Evolutionary conservation across 1,284 basidiomycete genomes (phyloP).

Genomic region (Fomitopsis betulina): DNA sequence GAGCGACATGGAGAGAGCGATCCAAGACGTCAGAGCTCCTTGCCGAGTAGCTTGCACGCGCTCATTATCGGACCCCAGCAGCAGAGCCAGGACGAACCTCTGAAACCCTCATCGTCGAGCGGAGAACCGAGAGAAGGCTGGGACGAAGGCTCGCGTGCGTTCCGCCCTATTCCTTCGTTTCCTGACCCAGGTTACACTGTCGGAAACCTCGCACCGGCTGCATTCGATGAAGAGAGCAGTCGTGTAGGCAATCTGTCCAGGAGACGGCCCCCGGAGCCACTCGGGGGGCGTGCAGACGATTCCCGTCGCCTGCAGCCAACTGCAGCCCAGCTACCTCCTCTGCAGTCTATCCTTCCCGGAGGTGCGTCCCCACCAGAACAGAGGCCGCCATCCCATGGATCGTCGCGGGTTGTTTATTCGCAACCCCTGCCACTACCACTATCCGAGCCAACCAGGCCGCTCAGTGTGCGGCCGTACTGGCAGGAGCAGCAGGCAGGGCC

Average conservation of each 20-base stretch:
- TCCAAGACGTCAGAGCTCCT: slow-evolving; percentile 33
- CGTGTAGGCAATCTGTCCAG: slow-evolving; percentile 1
- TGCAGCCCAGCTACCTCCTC: not conserved
- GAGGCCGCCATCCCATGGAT: not conserved
- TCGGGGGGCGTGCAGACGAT: not conserved
- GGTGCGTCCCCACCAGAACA: not conserved
- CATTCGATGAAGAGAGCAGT: slow-evolving; percentile 10
- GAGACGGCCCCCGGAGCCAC: slow-evolving; percentile 8
- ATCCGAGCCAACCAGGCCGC: not conserved
- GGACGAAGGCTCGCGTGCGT: not conserved
- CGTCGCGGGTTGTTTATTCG: not conserved
- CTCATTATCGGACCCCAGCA: slow-evolving; percentile 37
- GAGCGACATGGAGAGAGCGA: slow-evolving; percentile 13
- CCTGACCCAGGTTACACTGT: not conserved
- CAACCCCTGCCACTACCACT: not conserved
- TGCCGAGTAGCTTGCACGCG: slow-evolving; percentile 43
- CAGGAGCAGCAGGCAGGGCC: not conserved
- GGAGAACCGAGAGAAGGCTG: not conserved
- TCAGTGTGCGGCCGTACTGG: not conserved
- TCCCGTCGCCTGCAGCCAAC: not conserved
- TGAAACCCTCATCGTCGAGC: slow-evolving; percentile 8
- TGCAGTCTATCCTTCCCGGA: not conserved
- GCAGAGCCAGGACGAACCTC: slow-evolving; percentile 16
- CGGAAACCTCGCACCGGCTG: slow-evolving; percentile 10
- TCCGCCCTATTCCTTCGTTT: slow-evolving; percentile 3